Base-by-base conservation (phyloP, 2,329 filamentous ascomycete species). In the Fusarium sp. region DNA sequence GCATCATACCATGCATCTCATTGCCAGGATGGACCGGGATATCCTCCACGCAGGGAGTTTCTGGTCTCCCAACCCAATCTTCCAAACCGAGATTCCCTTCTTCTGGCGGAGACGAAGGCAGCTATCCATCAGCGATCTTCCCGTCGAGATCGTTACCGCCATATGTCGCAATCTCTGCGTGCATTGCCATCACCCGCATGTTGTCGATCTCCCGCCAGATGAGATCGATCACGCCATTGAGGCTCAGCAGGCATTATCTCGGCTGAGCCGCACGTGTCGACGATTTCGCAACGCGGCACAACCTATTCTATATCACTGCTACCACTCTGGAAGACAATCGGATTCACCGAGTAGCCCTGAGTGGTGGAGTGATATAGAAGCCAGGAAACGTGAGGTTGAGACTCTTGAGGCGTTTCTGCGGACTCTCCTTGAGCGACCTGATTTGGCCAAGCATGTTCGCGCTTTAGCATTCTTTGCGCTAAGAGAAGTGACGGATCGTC, bases 161-260 rank as follows among this genome's bases (percentile, higher is more conserved):
- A 72, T 74, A 31, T 74, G 72, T 21, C 67, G 67, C 21, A 69
- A 73, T 40, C 56, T 74, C 14, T 74, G 72, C 56, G 63, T 67
- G 25, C 72, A 74, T 46, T 74, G 72, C 23, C 72, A 70, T 11
- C 60, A 66, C 29, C 46, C 69, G 43, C 72, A 69, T 51, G 71
- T 70, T 35, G 72, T 74, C 52, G 72, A 74, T 65, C 64, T 74
- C 33, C 64, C 70, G 21, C 49, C 69, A 18, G 49, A 65, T 43
- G 64, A 66, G 43, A 72, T 74, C n/a, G 52, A 68, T 29, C 55
- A 47, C 8, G 69, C 67, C 31, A 63, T 70, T 10, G 63, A 72
- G 25, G 67, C 67, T 15, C 72, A 74, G 20, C 67, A 74, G 51
- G 70, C 72, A 23, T 51, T 74, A 20, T 72, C 72, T n/a, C 67